Evolutionary conservation across 1,139 yeast genomes (phyloP), one percentile per base, ranked within the genome.

Genomic region (Lodderomyces pseudojiufengensis): DNA sequence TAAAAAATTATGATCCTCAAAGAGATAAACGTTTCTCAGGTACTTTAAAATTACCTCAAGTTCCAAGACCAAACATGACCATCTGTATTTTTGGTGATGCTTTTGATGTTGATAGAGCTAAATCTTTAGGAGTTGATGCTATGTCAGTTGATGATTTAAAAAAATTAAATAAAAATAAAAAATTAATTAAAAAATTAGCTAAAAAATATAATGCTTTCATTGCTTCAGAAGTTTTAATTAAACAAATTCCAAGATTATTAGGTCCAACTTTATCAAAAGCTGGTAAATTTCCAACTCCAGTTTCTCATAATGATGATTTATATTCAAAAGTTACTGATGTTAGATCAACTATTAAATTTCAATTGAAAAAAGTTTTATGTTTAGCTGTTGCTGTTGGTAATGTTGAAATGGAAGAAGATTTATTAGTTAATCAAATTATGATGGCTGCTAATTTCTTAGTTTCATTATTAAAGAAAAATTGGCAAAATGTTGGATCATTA

Each of bases 11-110:
- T 78, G 99, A 94, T 75, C 97, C 99, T 70, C 98, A 94, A 81
- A 90, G 99, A 85, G 99, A 94, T 77, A 94, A 94, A 92, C 97
- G 99, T 87, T 94, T 94, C 97, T 90, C 97, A 70, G 99, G 99
- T 80, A 69, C 97, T 66, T 84, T 94, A 78, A 92, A 84, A 79
- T 82, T 94, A 64, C 99, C 99, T 67, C 83, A 83, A 69, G 96
- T 95, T 57, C 98, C 98, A 79, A 94, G 99, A 83, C 99, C 99
- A 77, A 92, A 92, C 96, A 87, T 94, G 97, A 86, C 97, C 76
- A 76, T 94, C 79, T 94, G 98, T 78, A 88, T 94, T 69, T 92
- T 94, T 63, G 99, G 98, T 84, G 98, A 94, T 73, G 98, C 98
- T 68, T 92, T 92, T 67, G 99, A 94, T 75, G 95, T 87, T 60